Evolutionary conservation across 2,329 filamentous ascomycete species (phyloP).

Genomic region (Thelonectria blattea): DNA sequence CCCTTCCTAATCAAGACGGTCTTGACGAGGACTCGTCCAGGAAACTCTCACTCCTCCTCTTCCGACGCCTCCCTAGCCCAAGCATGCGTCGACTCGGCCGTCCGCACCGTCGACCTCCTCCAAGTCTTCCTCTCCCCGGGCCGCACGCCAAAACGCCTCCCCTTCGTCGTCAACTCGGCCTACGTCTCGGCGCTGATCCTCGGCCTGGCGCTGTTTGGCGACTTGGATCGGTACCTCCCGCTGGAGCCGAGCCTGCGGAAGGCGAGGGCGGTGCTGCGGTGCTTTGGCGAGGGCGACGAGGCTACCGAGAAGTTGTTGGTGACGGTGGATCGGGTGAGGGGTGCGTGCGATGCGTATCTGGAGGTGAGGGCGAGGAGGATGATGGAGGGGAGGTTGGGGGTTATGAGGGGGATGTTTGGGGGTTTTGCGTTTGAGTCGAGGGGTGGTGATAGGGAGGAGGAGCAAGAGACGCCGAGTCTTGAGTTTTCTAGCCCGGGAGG

Average conservation of each 20-base stretch:
- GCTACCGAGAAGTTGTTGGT: slow-evolving; percentile 25
- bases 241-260: slow-evolving; percentile 34
- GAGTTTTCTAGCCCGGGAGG: no score
- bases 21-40: no score
- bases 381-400: slow-evolving; percentile 17
- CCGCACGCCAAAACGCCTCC: slow-evolving; percentile 48
- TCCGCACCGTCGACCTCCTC: slow-evolving; percentile 46
- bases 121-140: slow-evolving; percentile 41
- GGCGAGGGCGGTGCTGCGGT: slow-evolving; percentile 32
- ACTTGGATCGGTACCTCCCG: slow-evolving; percentile 46
- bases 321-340: slow-evolving; percentile 27
- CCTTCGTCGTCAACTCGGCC: slow-evolving; percentile 53
- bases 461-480: no score
- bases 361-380: slow-evolving; percentile 22
- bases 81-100: slow-evolving; percentile 44
- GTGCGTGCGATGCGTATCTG: slow-evolving; percentile 29
- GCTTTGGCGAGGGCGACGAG: slow-evolving; percentile 30
- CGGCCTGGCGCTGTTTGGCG: slow-evolving; percentile 51
- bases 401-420: no score
- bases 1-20: slow-evolving; percentile 43
- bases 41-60: no score
- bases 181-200: slow-evolving; percentile 52
- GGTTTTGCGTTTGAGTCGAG: no score
- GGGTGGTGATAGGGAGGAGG: no score
- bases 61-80: slow-evolving; percentile 34